Conservation (phyloP, 2,329 filamentous ascomycete genomes). For the Curvularia sp. region DNA sequence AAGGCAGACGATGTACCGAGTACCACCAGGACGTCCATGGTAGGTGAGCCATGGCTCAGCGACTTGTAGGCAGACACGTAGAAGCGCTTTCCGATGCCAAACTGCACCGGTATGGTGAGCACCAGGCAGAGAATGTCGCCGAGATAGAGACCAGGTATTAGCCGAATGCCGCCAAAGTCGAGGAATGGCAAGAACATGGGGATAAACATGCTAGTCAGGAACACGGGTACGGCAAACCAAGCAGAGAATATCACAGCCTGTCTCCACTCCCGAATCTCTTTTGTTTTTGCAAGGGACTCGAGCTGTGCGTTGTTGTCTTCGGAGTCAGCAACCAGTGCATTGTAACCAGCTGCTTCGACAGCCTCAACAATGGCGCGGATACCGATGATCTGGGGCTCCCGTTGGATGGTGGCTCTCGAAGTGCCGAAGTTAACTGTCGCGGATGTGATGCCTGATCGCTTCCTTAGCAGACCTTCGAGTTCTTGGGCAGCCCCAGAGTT, state of each 20-base stretch:
- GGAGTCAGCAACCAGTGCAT: constrained; percentile 86
- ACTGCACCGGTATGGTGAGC: constrained; percentile 92
- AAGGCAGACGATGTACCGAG: constrained; percentile 94
- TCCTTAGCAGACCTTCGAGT: constrained; percentile 72
- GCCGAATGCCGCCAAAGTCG: constrained; percentile 75
- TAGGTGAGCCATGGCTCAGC: constrained; percentile 86
- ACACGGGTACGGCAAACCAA: constrained; percentile 86
- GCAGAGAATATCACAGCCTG: constrained; percentile 79
- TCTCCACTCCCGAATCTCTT: constrained; percentile 93
- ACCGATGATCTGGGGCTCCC: constrained; percentile 75
- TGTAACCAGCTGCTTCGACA: constrained; percentile 83
- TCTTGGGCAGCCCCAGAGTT: constrained; percentile 74
- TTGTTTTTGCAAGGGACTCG: constrained; percentile 93
- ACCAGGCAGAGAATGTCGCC: constrained; percentile 84
- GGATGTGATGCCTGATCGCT: constrained; percentile 74
- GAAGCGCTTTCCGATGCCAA: constrained; percentile 93
- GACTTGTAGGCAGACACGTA: constrained; percentile 95
- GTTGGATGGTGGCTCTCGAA: constrained; percentile 75
- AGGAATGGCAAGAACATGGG: constrained; percentile 81
- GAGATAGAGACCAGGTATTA: constrained; percentile 80
- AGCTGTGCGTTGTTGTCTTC: constrained; percentile 97
- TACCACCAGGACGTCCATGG: constrained; percentile 97
- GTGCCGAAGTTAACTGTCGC: constrained; percentile 76
- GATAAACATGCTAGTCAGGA: constrained; percentile 90
- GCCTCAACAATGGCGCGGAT: constrained; percentile 82